Conservation (phyloP, 768 basidiomycete species). For the Boletus reticulatus region DNA sequence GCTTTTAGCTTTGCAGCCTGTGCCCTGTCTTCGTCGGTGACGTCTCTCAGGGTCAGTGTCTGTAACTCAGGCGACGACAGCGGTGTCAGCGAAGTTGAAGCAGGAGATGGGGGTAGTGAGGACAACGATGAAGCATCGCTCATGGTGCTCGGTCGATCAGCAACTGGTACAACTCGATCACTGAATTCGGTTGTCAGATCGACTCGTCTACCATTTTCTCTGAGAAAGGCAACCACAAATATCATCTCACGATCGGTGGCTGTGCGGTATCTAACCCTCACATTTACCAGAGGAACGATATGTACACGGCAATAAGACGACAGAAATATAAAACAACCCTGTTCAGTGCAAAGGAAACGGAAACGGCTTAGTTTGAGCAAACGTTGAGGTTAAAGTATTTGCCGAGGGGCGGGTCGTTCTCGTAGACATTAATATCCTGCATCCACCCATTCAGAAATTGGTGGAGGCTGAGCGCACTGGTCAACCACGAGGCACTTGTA, state of each 20-base stretch:
- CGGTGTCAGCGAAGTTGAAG: conserved; percentile 54
- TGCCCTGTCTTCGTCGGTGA: conserved; percentile 69
- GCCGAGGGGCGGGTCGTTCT: conserved; percentile 44
- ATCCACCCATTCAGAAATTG: conserved; percentile 76
- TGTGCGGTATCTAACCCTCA: conserved; percentile 6
- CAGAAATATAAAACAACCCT: background rate
- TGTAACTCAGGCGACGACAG: conserved; percentile 58
- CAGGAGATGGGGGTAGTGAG: conserved; percentile 41
- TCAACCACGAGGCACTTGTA: background rate
- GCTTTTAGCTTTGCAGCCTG: conserved; percentile 74
- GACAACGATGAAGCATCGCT: conserved; percentile 22
- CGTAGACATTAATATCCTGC: conserved; percentile 55
- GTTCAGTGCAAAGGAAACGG: background rate
- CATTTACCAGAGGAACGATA: background rate
- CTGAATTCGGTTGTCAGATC: background rate
- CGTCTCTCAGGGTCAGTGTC: conserved; percentile 48
- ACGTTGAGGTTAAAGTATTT: conserved; percentile 63
- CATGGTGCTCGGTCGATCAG: conserved; percentile 18
- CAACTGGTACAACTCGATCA: background rate
- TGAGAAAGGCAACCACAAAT: conserved; percentile 10
- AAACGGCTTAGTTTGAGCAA: conserved; percentile 23
- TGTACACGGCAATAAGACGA: background rate
- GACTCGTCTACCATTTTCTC: background rate
- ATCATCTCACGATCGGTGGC: conserved; percentile 33
- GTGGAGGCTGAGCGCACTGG: conserved; percentile 47